Conservation (phyloP, 208 protist species). For the Leishmania turanica region DNA sequence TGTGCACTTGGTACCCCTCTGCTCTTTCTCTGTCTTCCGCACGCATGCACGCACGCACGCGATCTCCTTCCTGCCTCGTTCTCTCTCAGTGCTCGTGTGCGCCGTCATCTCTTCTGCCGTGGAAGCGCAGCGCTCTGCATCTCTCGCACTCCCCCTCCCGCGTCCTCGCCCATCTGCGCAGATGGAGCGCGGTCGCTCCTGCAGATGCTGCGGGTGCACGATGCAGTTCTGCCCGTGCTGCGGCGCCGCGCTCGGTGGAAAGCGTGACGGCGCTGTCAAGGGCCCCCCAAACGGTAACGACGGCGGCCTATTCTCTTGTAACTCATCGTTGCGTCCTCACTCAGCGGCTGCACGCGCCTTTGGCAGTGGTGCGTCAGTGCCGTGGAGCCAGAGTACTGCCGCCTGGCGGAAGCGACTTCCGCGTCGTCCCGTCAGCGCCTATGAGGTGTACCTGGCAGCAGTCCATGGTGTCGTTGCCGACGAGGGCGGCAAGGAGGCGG, state of each 20-base stretch:
- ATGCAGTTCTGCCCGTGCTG: conserved; percentile 42
- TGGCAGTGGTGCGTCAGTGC: background rate
- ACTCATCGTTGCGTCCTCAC: background rate
- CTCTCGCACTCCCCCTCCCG: background rate
- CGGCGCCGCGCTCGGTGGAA: conserved; percentile 13
- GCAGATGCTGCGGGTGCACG: conserved; percentile 18
- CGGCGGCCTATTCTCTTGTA: background rate
- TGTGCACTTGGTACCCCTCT: background rate
- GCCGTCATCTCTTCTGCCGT: background rate
- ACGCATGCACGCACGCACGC: background rate
- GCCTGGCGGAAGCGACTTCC: conserved; percentile 15
- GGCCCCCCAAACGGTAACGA: background rate
- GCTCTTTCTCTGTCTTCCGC: background rate
- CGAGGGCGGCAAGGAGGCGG: background rate
- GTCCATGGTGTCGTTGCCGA: conserved; percentile 26
- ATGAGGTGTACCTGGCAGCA: conserved; percentile 22
- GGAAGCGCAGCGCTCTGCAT: background rate
- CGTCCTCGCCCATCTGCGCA: background rate
- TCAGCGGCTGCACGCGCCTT: background rate
- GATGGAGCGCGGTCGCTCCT: conserved; percentile 1
- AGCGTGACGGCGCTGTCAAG: background rate
- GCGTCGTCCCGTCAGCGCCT: conserved; percentile 16
- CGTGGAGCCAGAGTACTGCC: background rate
- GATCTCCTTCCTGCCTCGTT: background rate
- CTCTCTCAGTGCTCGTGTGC: background rate